Conservation (phyloP, 805 yeast species). For the Torulaspora quercuum region DNA sequence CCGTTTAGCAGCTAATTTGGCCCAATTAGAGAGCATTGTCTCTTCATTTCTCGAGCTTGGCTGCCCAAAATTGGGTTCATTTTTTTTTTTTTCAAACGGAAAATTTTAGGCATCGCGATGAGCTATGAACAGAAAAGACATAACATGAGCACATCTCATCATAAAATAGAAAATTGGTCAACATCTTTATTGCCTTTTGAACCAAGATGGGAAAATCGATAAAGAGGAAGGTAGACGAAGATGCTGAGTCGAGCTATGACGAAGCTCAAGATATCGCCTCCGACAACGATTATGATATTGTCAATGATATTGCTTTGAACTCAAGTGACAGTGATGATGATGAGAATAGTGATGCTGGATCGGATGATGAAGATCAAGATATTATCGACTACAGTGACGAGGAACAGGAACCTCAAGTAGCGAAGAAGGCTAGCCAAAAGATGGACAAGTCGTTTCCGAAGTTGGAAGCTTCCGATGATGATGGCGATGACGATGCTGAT, state of each 20-base stretch:
- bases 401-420: constrained; percentile 42
- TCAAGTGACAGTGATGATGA: constrained; percentile 40
- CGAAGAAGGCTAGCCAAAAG: constrained; percentile 20
- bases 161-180: neutral
- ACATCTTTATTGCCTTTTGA: neutral
- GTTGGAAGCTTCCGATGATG: constrained; percentile 53
- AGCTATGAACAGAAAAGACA: constrained; percentile 10
- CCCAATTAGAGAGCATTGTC: constrained; percentile 15
- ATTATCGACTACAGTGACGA: constrained; percentile 37
- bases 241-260: constrained; percentile 37
- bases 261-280: constrained; percentile 40
- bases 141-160: no score
- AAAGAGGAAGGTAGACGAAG: constrained; percentile 16
- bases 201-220: constrained; percentile 9
- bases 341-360: constrained; percentile 33
- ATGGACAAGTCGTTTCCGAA: constrained; percentile 19
- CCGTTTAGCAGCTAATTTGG: constrained; percentile 13
- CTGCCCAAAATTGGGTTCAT: constrained; percentile 4
- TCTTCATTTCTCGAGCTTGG: constrained; percentile 3
- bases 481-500: constrained; percentile 43
- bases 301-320: constrained; percentile 52
- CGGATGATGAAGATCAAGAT: constrained; percentile 23
- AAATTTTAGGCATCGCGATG: constrained; percentile 20
- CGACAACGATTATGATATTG: constrained; percentile 64
- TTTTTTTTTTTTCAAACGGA: constrained; percentile 7